Conservation (phyloP, 2,329 filamentous ascomycete species). For the Sarocladium strictum region DNA sequence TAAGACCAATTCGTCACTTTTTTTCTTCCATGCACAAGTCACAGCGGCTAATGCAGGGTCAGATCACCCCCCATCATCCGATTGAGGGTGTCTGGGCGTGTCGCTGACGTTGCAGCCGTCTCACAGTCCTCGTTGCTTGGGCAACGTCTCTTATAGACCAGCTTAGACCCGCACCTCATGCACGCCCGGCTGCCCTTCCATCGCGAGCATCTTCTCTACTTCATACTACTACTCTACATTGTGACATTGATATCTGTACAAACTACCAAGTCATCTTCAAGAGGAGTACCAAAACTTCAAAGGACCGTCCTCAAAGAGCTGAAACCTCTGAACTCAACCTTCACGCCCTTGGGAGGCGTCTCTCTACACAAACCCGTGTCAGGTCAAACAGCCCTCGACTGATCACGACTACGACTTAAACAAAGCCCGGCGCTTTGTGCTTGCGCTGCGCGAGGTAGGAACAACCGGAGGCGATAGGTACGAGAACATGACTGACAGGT, state of each 20-base stretch:
- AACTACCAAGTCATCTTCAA: neutral
- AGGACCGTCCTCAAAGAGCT: neutral
- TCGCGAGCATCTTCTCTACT: neutral
- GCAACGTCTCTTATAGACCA: conserved; percentile 8
- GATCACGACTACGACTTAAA: conserved; percentile 37
- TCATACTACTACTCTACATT: neutral
- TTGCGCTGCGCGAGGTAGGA: conserved; percentile 76
- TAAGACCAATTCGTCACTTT: neutral
- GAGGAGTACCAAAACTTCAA: neutral
- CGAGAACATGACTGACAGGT: neutral
- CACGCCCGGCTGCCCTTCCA: conserved; percentile 1
- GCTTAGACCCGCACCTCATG: conserved; percentile 3
- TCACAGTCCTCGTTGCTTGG: conserved; percentile 4
- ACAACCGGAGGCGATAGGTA: conserved; percentile 14
- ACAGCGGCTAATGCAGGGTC: conserved; percentile 9
- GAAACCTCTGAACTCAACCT: neutral
- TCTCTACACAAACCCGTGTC: conserved; percentile 1
- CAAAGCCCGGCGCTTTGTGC: conserved; percentile 70
- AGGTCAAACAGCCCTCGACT: conserved; percentile 30
- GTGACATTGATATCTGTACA: neutral
- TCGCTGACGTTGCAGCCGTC: conserved; percentile 4
- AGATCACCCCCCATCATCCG: conserved; percentile 7
- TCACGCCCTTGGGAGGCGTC: conserved; percentile 5
- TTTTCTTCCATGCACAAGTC: neutral
- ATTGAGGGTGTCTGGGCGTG: neutral